Evolutionary conservation across 2,329 filamentous ascomycete species (phyloP).

Genomic region (Talaromyces sp.): DNA sequence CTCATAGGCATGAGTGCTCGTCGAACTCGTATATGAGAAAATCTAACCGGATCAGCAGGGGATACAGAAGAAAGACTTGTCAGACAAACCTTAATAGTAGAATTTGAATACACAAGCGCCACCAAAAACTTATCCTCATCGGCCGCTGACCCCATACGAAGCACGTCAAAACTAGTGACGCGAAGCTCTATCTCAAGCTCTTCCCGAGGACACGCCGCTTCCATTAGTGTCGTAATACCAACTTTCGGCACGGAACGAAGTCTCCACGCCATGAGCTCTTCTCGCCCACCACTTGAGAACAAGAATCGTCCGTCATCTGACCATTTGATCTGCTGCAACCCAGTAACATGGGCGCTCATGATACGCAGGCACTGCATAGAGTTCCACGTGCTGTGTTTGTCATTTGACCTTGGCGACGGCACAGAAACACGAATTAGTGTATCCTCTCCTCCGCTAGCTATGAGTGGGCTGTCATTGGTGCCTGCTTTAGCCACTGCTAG

Average conservation of each 20-base stretch:
- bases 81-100: slow-evolving; percentile 59
- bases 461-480: slow-evolving; percentile 31
- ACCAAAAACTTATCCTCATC: slow-evolving; percentile 51
- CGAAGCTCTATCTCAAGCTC: slow-evolving; percentile 63
- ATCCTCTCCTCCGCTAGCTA: slow-evolving; percentile 68
- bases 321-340: slow-evolving; percentile 79
- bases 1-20: slow-evolving; percentile 26
- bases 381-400: slow-evolving; percentile 21
- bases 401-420: slow-evolving; percentile 20
- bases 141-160: slow-evolving; percentile 28
- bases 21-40: slow-evolving; percentile 39
- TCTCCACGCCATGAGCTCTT: slow-evolving; percentile 86
- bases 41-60: slow-evolving; percentile 38
- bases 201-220: slow-evolving; percentile 47
- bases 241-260: slow-evolving; percentile 54
- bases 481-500: slow-evolving; percentile 45
- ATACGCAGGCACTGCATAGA: slow-evolving; percentile 56
- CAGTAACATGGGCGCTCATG: slow-evolving; percentile 73
- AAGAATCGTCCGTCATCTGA: slow-evolving; percentile 63
- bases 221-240: slow-evolving; percentile 51
- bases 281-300: slow-evolving; percentile 80
- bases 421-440: slow-evolving; percentile 68
- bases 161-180: slow-evolving; percentile 73
- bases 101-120: slow-evolving; percentile 78
- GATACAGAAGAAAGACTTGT: slow-evolving; percentile 40